These are phyloP conservation scores for Eleusine coracana DNA, from an alignment of 176 grass and related monocot species.

Conservation along the genomic window DNA sequence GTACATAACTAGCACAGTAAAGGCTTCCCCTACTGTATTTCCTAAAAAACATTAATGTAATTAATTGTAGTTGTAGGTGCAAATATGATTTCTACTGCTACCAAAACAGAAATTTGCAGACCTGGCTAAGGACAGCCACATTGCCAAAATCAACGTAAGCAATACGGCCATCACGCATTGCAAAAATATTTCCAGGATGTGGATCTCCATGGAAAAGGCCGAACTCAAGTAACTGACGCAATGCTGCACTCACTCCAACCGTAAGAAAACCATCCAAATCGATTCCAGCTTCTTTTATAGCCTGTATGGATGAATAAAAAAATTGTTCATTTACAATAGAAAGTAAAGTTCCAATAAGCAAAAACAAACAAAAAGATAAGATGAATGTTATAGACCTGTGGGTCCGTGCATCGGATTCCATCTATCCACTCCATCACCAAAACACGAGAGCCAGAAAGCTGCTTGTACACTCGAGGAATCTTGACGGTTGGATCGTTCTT, in stretches of 20 bases:
- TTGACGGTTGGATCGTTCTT: slow-evolving; percentile 98
- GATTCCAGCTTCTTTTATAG: slow-evolving; percentile 88
- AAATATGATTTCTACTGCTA: slow-evolving; percentile 12
- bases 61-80: neutral
- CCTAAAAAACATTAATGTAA: neutral
- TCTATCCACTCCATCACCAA: slow-evolving; percentile 99
- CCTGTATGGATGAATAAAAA: slow-evolving; percentile 60
- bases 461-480: slow-evolving; percentile 91
- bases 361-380: neutral
- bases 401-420: slow-evolving; percentile 94
- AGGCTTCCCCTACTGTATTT: too few relatives aligned
- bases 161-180: slow-evolving; percentile 97
- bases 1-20: too few relatives aligned
- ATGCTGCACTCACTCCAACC: slow-evolving; percentile 93
- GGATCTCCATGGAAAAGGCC: slow-evolving; percentile 99
- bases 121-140: slow-evolving; percentile 96
- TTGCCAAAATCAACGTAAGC: slow-evolving; percentile 99
- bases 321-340: slow-evolving; percentile 20
- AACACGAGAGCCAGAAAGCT: slow-evolving; percentile 78
- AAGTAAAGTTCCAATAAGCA: slow-evolving; percentile 31
- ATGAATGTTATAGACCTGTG: slow-evolving; percentile 66
- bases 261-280: slow-evolving; percentile 95
- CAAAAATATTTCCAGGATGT: slow-evolving; percentile 99
- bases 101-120: slow-evolving; percentile 16
- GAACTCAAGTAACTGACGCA: slow-evolving; percentile 94